These are phyloP conservation scores for Biscutella laevigata DNA, from an alignment of 441 rosid species.

Conservation along the genomic window DNA sequence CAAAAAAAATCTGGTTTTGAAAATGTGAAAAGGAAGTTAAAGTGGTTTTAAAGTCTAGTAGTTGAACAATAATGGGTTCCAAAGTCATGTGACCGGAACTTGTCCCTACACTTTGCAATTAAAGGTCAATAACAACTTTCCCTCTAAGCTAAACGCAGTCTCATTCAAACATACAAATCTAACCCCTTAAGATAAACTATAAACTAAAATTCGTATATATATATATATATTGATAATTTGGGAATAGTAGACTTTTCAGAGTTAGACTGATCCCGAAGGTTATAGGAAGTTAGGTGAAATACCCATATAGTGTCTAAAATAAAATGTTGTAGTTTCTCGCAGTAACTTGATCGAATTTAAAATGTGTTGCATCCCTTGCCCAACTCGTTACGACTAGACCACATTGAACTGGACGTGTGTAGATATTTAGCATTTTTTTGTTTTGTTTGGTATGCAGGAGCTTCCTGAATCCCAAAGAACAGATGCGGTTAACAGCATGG, in stretches of 20 bases:
- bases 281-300: no score
- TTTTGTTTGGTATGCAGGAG: constrained; percentile 24
- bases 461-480: constrained; percentile 62
- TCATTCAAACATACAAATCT: constrained; percentile 13
- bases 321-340: no score
- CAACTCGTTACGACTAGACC: no score
- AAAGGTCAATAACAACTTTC: constrained; percentile 31
- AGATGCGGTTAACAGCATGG: constrained; percentile 77
- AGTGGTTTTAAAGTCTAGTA: constrained; percentile 28
- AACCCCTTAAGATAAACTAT: constrained; percentile 8
- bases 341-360: no score
- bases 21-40: constrained; percentile 22
- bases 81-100: constrained; percentile 26
- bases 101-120: constrained; percentile 20
- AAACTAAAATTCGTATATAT: no score
- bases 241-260: no score
- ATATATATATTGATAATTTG: no score
- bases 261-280: no score
- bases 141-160: constrained; percentile 20
- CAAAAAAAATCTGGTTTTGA: not conserved
- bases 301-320: no score
- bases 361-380: no score
- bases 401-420: no score
- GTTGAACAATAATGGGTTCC: constrained; percentile 30
- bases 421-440: no score